Evolutionary conservation across 352 stramenopile genomes (phyloP), one percentile per base, ranked within the genome.

Genomic region (Pythium dissotocum): DNA sequence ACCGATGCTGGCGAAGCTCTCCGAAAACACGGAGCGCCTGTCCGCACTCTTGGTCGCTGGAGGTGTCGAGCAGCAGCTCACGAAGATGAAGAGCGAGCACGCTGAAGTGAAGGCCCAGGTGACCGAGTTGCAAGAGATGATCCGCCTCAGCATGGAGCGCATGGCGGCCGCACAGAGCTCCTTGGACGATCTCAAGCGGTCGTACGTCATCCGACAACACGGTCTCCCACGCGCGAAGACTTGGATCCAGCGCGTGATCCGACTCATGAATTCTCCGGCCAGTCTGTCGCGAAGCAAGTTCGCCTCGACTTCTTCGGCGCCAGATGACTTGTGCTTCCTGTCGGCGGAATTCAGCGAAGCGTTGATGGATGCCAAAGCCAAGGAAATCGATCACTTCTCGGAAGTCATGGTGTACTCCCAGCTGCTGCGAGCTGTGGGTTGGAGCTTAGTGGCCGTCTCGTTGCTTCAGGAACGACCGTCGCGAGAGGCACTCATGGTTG

Each of bases 381-480:
- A 77, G 53, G 71, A 72, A n/a, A 90, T 95, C 33, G 75, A 87
- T n/a, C 71, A 83, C 56, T 96, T 95, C 49, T 81, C 87, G 10
- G 80, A 87, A 49, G 85, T 95, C 1, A 76, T 77, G 13, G 73
- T 80, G 42, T 90, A 90, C 42, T 74, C 80, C 26, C 85, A 86
- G 3, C 67, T 94, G 51, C 61, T 96, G 52, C 83, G 82, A 32
- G 56, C 78, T 18, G 85, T 91, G 6, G 78, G 84, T 6, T 96
- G 88, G 88, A 89, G 74, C 38, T 69, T 94, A 62, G 77, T 90
- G 7, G 84, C 90, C 4, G 82, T 90, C 18, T 81, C 85, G 35
- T 62, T 92, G 46, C 76, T 96, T 14, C 87, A 95, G 58, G 83
- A 94, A 64, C 78, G 84, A 0, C 88, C 88, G 18, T 91, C 86